Percentiles rank a stretch among this genome's conserved stretches.
These are phyloP conservation scores for Pneumocystis sp. DNA, from an alignment of 1,139 yeast genomes.

Conservation along the genomic window DNA sequence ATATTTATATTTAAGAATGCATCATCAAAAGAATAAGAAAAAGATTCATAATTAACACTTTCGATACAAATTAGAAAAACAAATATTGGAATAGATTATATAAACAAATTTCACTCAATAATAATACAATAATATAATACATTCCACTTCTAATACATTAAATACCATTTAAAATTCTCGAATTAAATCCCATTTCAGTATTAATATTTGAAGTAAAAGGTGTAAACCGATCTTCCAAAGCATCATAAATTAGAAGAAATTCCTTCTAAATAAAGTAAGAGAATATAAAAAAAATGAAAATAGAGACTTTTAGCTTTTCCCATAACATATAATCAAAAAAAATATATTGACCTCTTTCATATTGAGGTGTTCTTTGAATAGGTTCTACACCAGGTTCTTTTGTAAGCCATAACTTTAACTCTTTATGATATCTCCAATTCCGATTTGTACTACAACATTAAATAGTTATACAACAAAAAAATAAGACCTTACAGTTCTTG, in stretches of 20 bases:
- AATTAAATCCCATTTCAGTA: neutral
- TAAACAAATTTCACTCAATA: neutral
- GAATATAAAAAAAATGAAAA: neutral
- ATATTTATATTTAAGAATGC: neutral
- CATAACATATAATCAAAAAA: slow-evolving; percentile 93
- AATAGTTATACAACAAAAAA: slow-evolving; percentile 5
- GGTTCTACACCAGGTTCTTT: slow-evolving; percentile 89
- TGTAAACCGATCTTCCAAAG: slow-evolving; percentile 10
- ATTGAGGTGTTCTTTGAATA: slow-evolving; percentile 63
- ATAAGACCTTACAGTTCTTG: slow-evolving; percentile 45
- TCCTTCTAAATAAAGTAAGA: slow-evolving; percentile 5
- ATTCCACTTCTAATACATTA: neutral
- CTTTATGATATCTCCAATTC: slow-evolving; percentile 96
- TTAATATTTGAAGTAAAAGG: neutral
- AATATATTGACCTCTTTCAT: slow-evolving; percentile 89
- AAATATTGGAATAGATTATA: neutral
- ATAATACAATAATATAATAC: neutral
- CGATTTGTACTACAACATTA: slow-evolving; percentile 33
- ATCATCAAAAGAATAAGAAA: neutral
- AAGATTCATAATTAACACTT: no score
- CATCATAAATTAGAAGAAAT: slow-evolving; percentile 12
- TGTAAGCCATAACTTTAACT: slow-evolving; percentile 89
- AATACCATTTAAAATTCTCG: neutral
- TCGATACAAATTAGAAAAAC: neutral
- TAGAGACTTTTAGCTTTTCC: slow-evolving; percentile 60